These are phyloP conservation scores for Oryza coarctata DNA, from an alignment of 176 grass and related monocot genomes.

Conservation along the genomic window DNA sequence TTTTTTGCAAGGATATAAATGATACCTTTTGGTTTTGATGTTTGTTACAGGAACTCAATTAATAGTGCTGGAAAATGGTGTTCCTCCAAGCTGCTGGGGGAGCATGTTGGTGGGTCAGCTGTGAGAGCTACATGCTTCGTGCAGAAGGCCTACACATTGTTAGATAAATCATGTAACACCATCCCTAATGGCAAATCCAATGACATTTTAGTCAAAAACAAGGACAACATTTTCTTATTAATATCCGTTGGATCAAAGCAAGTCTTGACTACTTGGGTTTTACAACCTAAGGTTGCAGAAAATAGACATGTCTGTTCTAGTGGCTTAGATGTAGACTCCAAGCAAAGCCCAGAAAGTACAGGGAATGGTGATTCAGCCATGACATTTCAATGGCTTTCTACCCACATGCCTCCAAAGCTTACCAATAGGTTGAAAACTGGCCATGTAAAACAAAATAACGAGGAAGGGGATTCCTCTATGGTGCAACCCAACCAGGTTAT, in stretches of 20 bases:
- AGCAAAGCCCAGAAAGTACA: not conserved
- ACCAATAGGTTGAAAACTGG: conserved; percentile 22
- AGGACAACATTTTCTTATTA: conserved; percentile 53
- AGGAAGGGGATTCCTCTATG: conserved; percentile 34
- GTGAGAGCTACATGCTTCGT: conserved; percentile 86
- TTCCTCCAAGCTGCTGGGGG: conserved; percentile 81
- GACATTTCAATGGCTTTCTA: conserved; percentile 92
- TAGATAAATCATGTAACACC: conserved; percentile 29
- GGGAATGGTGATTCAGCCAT: conserved; percentile 24
- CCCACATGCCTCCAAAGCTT: conserved; percentile 74
- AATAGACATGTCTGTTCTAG: not conserved
- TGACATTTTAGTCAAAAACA: conserved; percentile 23
- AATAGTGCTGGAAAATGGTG: conserved; percentile 61
- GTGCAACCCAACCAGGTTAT: conserved; percentile 23
- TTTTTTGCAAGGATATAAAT: not conserved
- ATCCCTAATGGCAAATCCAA: conserved; percentile 9
- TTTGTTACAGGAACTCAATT: conserved; percentile 56
- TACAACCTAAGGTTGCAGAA: conserved; percentile 43
- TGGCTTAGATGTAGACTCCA: conserved; percentile 27
- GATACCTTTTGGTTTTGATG: conserved; percentile 21
- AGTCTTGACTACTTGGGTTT: conserved; percentile 89
- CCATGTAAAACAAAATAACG: conserved; percentile 25
- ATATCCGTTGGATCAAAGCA: conserved; percentile 97
- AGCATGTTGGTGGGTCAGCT: conserved; percentile 96
- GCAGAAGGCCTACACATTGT: conserved; percentile 44